Evolutionary conservation across 2,329 filamentous ascomycete species (phyloP).

Genomic region (Exophiala sp.): DNA sequence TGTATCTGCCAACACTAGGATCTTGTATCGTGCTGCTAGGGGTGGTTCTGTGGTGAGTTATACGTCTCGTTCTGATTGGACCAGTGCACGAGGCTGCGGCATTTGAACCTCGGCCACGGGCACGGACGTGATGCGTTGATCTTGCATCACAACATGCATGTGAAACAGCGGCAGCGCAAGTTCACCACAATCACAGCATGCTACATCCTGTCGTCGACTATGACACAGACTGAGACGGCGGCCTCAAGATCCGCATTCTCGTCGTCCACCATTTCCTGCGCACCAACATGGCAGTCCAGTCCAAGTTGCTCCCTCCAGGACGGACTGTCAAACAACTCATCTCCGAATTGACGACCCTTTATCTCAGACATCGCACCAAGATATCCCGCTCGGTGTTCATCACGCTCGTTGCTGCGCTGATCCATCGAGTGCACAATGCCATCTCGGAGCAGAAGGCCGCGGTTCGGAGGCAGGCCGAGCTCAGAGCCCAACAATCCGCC

Average conservation of each 20-base stretch:
- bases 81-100: too few relatives aligned
- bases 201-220: too few relatives aligned
- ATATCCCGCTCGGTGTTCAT: conserved; percentile 82
- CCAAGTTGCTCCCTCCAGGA: conserved; percentile 59
- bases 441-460: conserved; percentile 90
- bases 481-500: conserved; percentile 49
- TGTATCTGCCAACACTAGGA: too few relatives aligned
- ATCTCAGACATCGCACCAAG: conserved; percentile 70
- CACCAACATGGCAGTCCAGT: conserved; percentile 62
- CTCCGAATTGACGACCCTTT: conserved; percentile 62
- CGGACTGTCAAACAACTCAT: conserved; percentile 61
- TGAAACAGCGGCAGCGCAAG: neutral
- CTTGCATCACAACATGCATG: neutral
- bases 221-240: neutral
- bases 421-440: conserved; percentile 83
- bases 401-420: conserved; percentile 69
- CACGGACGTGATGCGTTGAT: neutral
- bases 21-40: too few relatives aligned
- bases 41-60: too few relatives aligned
- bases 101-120: too few relatives aligned
- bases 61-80: too few relatives aligned
- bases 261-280: neutral
- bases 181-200: too few relatives aligned
- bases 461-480: conserved; percentile 59
- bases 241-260: neutral